Percentiles rank a stretch among this genome's conserved stretches.
phyloP scores from a whole-genome alignment of 176 grass and related monocot genomes.

The Alloteropsis semialata region DNA sequence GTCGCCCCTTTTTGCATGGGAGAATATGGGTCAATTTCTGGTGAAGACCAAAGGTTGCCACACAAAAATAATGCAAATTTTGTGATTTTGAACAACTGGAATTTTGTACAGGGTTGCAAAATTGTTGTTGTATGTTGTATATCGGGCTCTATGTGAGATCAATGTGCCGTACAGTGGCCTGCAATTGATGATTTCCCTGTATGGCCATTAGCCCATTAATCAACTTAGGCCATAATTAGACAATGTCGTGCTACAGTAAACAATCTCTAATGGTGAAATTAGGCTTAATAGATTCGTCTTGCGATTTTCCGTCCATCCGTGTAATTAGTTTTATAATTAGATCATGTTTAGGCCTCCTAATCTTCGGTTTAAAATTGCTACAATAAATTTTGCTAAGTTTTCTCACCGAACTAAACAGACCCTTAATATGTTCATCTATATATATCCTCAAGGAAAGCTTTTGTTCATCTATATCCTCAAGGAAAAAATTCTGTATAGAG shows the following conservation, averaged over 20 bases:
- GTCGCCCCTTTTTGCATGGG: slow-evolving; percentile 6
- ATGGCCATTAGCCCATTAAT: neutral
- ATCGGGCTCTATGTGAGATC: slow-evolving; percentile 19
- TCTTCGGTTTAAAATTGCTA: too few relatives aligned
- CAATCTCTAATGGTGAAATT: too few relatives aligned
- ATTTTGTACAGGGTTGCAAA: slow-evolving; percentile 27
- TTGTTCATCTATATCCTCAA: neutral
- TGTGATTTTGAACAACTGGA: neutral
- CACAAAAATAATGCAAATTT: slow-evolving; percentile 13
- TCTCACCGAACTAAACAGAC: too few relatives aligned
- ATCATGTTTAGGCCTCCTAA: too few relatives aligned
- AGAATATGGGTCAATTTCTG: neutral
- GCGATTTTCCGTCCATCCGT: too few relatives aligned
- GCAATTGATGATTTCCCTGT: neutral
- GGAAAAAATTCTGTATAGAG: too few relatives aligned
- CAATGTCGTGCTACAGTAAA: too few relatives aligned
- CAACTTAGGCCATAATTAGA: too few relatives aligned
- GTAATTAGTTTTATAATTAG: too few relatives aligned
- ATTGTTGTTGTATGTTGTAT: slow-evolving; percentile 19
- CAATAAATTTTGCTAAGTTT: too few relatives aligned
- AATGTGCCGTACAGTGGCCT: neutral
- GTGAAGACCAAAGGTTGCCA: slow-evolving; percentile 5
- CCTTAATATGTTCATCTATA: neutral
- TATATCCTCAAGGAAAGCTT: slow-evolving; percentile 11
- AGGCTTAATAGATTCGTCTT: too few relatives aligned